A percentile compares a stretch with the other conserved stretches of the same genome.
Conservation (phyloP, 805 yeast species). For the Saturnispora diversa region DNA sequence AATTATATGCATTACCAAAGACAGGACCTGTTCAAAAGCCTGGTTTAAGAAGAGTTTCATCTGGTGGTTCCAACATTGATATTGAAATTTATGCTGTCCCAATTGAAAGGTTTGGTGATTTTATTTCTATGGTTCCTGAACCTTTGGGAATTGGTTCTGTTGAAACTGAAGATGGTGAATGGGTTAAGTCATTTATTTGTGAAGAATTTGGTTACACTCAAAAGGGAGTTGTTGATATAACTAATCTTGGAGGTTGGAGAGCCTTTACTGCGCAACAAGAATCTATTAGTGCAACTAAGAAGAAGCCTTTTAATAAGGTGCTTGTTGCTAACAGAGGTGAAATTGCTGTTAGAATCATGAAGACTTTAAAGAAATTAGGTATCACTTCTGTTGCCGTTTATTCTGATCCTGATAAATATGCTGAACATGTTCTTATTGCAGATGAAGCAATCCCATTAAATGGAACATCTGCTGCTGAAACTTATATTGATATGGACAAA, state of each 20-base stretch:
- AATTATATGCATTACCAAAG: constrained; percentile 74
- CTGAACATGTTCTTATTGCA: constrained; percentile 78
- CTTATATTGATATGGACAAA: constrained; percentile 80
- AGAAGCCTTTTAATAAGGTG: constrained; percentile 72
- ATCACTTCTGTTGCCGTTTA: constrained; percentile 81
- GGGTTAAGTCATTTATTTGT: constrained; percentile 91
- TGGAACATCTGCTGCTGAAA: constrained; percentile 83
- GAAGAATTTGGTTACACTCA: constrained; percentile 79
- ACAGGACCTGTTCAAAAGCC: constrained; percentile 83
- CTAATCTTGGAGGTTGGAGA: constrained; percentile 87
- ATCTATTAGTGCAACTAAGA: constrained; percentile 23
- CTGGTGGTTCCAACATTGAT: constrained; percentile 52
- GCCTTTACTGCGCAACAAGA: constrained; percentile 37
- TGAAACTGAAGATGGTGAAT: constrained; percentile 69
- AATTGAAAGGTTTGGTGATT: constrained; percentile 65
- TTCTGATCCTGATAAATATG: constrained; percentile 83
- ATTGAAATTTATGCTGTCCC: constrained; percentile 85
- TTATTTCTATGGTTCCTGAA: constrained; percentile 82
- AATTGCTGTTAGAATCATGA: constrained; percentile 90
- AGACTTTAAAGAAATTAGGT: constrained; percentile 71
- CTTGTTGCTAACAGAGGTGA: constrained; percentile 96
- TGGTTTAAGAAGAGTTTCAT: constrained; percentile 64
- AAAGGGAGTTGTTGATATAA: constrained; percentile 69
- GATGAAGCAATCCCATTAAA: constrained; percentile 73
- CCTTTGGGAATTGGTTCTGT: constrained; percentile 95